Evolutionary conservation across 1,284 basidiomycete genomes (phyloP), one percentile per base, ranked within the genome.

Genomic region (Golubevia pallescens): DNA sequence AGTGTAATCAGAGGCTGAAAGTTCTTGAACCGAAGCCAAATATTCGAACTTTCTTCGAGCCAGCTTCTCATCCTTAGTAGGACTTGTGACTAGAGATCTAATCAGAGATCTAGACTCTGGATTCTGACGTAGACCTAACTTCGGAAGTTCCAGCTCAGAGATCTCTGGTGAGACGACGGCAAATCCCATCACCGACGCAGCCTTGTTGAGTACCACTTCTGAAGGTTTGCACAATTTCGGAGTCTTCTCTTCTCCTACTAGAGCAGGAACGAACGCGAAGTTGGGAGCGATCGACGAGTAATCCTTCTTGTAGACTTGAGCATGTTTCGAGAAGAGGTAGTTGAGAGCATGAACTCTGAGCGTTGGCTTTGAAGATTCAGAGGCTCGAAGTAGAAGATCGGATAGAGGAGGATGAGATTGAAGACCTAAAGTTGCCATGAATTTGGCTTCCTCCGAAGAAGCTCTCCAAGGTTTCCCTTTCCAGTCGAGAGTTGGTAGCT

Each of bases 401-500:
- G 90, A 87, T 38, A 96, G 84, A 1, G 92, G 90, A 1, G 95
- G 95, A 69, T 88, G 89, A 3, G 90, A 89, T 56, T 88, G 89
- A 19, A 99, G 87, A 1, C 95, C 96, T 14, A 99, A 87, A 4
- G 89, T 88, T 83, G 90, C 92, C 23, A 97, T 86, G 73, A 98
- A 90, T 78, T 92, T 93, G 0, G 94, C 96, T 94, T 77, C 28
- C 20, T 75, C 65, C 6, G 62, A 76, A 6, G 57, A 57, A 2
- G 65, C 42, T 58, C 75, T 71, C 82, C 82, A 85, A 5, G 86
- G 86, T 68, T 90, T 88, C 7, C 88, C 88, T 0, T 92, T 91
- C 95, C 95, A 99, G 77, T 94, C 93, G 52, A 99, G 88, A 0
- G 96, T 84, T 0, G 95, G 94, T 7, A 99, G 87, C 6, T 90